Evolutionary conservation across 805 yeast genomes (phyloP), one percentile per base, ranked within the genome.

Genomic region (Candida sithepensis): DNA sequence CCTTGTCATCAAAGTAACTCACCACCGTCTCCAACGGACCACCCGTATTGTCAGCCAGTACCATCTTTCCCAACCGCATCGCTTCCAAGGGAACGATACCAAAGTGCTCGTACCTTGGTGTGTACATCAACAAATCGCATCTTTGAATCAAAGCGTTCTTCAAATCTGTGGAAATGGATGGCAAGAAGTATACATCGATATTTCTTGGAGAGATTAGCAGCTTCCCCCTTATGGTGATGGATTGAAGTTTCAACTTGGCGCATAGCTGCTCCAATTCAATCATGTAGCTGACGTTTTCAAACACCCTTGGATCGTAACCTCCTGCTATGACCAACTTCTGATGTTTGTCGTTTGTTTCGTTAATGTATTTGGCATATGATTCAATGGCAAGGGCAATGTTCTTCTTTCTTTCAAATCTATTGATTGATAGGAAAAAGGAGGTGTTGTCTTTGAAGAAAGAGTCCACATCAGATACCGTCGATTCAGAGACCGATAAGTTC

Each of bases 21-120:
- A 71, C 73, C 9, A 85, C 70, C 0, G 96, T 84, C 62, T 94
- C 99, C 32, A 83, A 67, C 0, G 99, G 99, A 0, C 99, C 99
- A 23, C 99, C 99, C 36, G 81, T 81, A 59, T 87, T 81, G 4
- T 85, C 84, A 0, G 97, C 97, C 44, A 94, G 68, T 0, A 91
- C 97, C 0, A 96, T 89, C 0, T 84, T 84, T 24, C 87, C 85
- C 48, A 79, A 73, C 41, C 84, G 75, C 97, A 94, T 91, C 12
- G 96, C 91, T 64, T 94, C 99, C 14, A 94, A 74, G 1, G 99
- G 99, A 9, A 94, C 99, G 53, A 94, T 94, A 13, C 99, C 99
- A 63, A 94, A 94, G 68, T 94, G 99, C 65, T 94, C 99, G 57
- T 77, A 78, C 0, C 86, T 74, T 2, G 99, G 99, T 0, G 99